Evolutionary conservation across 176 grass and related monocot genomes (phyloP).

Genomic region (Zoysia pacifica): DNA sequence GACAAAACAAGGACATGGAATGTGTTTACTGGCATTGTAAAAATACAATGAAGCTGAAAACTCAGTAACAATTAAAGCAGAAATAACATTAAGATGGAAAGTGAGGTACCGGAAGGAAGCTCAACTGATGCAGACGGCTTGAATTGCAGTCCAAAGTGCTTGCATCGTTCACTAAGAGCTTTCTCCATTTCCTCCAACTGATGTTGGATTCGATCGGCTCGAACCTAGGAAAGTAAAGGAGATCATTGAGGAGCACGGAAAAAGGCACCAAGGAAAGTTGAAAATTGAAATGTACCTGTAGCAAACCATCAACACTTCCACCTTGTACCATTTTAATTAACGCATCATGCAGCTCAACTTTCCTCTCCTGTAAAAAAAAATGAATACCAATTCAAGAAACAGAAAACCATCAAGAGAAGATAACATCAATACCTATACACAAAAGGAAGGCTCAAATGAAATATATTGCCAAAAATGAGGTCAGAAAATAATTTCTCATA

Average conservation of each 20-base stretch:
- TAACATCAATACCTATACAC: not conserved
- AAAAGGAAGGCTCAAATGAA: constrained; percentile 29
- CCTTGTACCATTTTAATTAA: constrained; percentile 98
- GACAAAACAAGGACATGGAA: constrained; percentile 5
- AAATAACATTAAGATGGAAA: constrained; percentile 3
- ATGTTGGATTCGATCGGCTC: constrained; percentile 94
- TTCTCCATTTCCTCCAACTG: constrained; percentile 94
- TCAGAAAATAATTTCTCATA: constrained; percentile 4
- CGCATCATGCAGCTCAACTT: constrained; percentile 87
- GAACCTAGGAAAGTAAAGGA: constrained; percentile 59
- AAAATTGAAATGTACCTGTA: constrained; percentile 72
- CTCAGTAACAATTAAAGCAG: constrained; percentile 8
- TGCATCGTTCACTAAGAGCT: constrained; percentile 89
- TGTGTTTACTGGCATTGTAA: not conserved
- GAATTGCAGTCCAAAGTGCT: constrained; percentile 79
- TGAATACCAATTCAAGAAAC: constrained; percentile 21
- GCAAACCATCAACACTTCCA: constrained; percentile 94
- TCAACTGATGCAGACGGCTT: constrained; percentile 81
- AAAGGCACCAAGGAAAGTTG: constrained; percentile 27
- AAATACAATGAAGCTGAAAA: not conserved
- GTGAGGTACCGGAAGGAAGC: constrained; percentile 76
- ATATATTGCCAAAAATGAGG: constrained; percentile 26
- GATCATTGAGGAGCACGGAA: constrained; percentile 16
- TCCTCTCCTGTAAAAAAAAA: constrained; percentile 76
- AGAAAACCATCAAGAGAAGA: constrained; percentile 24